Conservation (phyloP, 129 eudicot species). For the Chrysanthemum makinoi region DNA sequence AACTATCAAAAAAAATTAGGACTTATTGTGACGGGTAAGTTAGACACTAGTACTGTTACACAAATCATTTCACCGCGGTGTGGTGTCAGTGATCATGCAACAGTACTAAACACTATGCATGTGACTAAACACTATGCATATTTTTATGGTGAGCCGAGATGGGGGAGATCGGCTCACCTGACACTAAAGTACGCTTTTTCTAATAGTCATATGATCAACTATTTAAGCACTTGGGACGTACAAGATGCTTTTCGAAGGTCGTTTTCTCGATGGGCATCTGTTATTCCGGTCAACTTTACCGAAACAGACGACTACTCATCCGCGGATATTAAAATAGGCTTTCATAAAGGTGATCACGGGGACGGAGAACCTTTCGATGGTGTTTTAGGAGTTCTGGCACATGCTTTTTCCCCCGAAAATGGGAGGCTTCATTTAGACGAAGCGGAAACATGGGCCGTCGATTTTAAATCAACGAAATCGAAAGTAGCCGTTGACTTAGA, state of each 20-base stretch:
- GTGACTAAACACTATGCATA: conserved; percentile 54
- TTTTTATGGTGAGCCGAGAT: conserved; percentile 71
- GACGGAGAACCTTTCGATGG: conserved; percentile 96
- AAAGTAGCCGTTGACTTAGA: conserved; percentile 75
- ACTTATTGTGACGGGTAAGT: conserved; percentile 52
- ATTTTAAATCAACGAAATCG: conserved; percentile 44
- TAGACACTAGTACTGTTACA: conserved; percentile 52
- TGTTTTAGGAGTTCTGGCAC: conserved; percentile 72
- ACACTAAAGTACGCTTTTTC: conserved; percentile 71
- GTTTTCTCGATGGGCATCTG: conserved; percentile 76
- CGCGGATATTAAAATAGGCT: conserved; percentile 67
- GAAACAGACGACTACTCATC: conserved; percentile 35
- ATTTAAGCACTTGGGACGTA: conserved; percentile 43
- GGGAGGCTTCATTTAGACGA: conserved; percentile 80
- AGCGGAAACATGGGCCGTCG: conserved; percentile 88
- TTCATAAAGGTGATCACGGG: conserved; percentile 74
- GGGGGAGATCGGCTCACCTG: conserved; percentile 46
- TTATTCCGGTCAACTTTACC: conserved; percentile 74
- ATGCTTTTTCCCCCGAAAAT: conserved; percentile 85
- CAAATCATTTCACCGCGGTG: conserved; percentile 82
- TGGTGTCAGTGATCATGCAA: conserved; percentile 46
- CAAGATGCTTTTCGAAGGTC: conserved; percentile 45
- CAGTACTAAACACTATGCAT: conserved; percentile 17
- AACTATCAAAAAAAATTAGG: conserved; percentile 69
- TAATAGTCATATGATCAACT: conserved; percentile 36